Conservation (phyloP, 257 asterid genomes). For the Lithospermum erythrorhizon region DNA sequence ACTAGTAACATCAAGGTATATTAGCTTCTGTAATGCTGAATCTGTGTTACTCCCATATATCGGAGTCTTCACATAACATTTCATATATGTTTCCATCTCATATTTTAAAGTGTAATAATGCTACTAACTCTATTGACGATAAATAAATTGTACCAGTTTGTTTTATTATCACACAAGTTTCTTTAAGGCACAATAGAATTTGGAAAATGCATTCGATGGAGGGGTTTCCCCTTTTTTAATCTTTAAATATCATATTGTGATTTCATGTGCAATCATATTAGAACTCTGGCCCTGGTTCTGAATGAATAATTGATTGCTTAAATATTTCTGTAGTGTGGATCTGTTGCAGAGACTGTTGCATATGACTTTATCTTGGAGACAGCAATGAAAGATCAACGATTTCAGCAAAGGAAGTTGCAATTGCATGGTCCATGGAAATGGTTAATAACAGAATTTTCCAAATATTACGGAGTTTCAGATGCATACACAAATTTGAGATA, state of each 20-base stretch:
- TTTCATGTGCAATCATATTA: not conserved
- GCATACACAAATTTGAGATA: constrained; percentile 85
- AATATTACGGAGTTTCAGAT: constrained; percentile 86
- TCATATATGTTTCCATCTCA: no score
- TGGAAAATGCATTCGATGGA: not conserved
- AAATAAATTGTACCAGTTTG: no score
- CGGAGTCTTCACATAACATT: no score
- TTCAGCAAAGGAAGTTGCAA: constrained; percentile 68
- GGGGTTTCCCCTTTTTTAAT: not conserved
- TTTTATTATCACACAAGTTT: no score
- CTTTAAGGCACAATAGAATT: not conserved
- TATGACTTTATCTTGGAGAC: constrained; percentile 85
- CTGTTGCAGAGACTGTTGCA: constrained; percentile 88
- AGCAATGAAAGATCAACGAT: constrained; percentile 74
- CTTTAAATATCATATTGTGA: not conserved
- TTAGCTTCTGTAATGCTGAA: not conserved
- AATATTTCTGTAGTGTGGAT: constrained; percentile 39
- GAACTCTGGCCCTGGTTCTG: not conserved
- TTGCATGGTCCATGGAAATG: constrained; percentile 81
- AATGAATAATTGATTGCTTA: constrained; percentile 7
- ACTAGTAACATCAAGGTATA: constrained; percentile 53
- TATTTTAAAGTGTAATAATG: no score
- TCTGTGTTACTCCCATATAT: not conserved
- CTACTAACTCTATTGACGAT: not conserved
- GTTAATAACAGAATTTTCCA: constrained; percentile 76